Base-by-base conservation (phyloP, 108 stramenopile species). In the Pseudonitzschia multistriata region DNA sequence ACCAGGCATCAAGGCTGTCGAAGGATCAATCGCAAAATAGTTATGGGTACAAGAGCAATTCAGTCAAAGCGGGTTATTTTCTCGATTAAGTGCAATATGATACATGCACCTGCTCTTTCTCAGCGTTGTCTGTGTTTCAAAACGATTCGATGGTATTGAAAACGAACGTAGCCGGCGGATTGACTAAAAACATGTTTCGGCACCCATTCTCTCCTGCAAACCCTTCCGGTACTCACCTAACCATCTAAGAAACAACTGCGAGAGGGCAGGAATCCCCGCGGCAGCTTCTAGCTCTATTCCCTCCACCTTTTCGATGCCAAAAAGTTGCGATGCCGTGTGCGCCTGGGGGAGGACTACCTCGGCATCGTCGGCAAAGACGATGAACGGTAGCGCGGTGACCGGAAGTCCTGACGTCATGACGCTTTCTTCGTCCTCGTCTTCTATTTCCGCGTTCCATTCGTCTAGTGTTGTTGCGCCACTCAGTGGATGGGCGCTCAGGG, bases 201-300 rank as follows among this genome's bases (percentile, higher is more conserved):
- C n/a, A n/a, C n/a, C n/a, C n/a, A n/a, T n/a, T n/a, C n/a, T n/a
- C n/a, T n/a, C n/a, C 37, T 37, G 6, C 6, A 8, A 7, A 37
- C 37, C 13, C 2, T 45, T 17, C 42, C 64, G 3, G 3, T 24
- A 57, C 85, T 64, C 64, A 83, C 86, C 82, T 47, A 94, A 39
- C 93, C 93, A 90, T 36, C 93, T 62, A 21, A 91, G 66, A 82
- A 94, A 94, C 33, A 94, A 71, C 47, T 87, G 85, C 28, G 88
- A 84, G 61, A 94, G 62, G 13, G 80, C 84, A 48, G 74, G 72
- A 65, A 94, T 87, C 11, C 93, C 93, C 17, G 86, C 86, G 39
- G 93, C 88, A 24, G 93, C 93, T 74, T 94, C 93, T 56, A 94
- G 79, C 69, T 94, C 90, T 66, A 94, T 90, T 25, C 93, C 93